A percentile compares a stretch with the other conserved stretches of the same genome.
These are phyloP conservation scores for Phylloboletellus chloephorus DNA, from an alignment of 1,284 basidiomycete genomes.

Conservation along the genomic window DNA sequence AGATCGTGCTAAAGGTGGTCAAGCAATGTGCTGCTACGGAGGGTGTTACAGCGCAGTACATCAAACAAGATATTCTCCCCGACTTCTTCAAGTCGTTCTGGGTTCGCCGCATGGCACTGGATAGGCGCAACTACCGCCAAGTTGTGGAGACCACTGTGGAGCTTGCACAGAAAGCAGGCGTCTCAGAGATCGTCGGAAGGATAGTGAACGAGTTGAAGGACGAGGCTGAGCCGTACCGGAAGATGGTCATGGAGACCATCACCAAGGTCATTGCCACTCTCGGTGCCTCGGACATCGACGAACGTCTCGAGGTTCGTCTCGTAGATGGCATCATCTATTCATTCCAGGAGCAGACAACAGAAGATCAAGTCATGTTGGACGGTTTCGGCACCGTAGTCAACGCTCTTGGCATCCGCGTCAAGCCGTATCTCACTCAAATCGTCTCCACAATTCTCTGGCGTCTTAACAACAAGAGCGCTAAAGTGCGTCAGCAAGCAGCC, in stretches of 20 bases:
- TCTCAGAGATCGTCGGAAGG: slow-evolving; percentile 91
- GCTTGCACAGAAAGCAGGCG: slow-evolving; percentile 93
- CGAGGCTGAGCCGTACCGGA: slow-evolving; percentile 93
- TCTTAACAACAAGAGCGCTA: slow-evolving; percentile 98
- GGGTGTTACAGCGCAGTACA: slow-evolving; percentile 89
- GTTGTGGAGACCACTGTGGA: slow-evolving; percentile 99
- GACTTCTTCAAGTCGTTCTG: slow-evolving; percentile 99
- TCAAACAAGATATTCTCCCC: slow-evolving; percentile 96
- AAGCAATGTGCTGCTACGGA: slow-evolving; percentile 99
- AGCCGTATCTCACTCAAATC: slow-evolving; percentile 97
- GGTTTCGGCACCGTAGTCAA: slow-evolving; percentile 97
- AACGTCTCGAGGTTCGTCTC: slow-evolving; percentile 88
- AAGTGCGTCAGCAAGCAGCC: slow-evolving; percentile 97
- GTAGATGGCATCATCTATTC: slow-evolving; percentile 99
- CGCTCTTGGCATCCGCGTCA: slow-evolving; percentile 94
- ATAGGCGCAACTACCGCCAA: slow-evolving; percentile 93
- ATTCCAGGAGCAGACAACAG: slow-evolving; percentile 98
- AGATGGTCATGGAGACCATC: slow-evolving; percentile 99
- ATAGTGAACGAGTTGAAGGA: slow-evolving; percentile 97
- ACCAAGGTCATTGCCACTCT: slow-evolving; percentile 92
- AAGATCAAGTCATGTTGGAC: slow-evolving; percentile 98
- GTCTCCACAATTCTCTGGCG: slow-evolving; percentile 99
- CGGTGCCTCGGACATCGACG: slow-evolving; percentile 95
- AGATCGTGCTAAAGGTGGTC: slow-evolving; percentile 98
- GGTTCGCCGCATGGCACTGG: slow-evolving; percentile 96